phyloP scores from a whole-genome alignment of 179 eudicot genomes.

The Silene vulgaris region DNA sequence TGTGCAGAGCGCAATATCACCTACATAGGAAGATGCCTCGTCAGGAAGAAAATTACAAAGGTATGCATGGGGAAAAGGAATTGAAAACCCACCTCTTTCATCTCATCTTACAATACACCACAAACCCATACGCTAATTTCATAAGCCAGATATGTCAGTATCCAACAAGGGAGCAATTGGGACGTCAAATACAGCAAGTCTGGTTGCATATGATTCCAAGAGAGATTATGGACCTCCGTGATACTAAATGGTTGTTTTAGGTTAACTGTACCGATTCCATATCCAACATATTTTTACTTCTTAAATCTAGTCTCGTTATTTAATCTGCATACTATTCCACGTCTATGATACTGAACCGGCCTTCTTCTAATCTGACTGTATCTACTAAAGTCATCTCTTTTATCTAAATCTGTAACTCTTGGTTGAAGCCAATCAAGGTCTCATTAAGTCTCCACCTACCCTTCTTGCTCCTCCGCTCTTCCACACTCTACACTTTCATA shows the following conservation, averaged over 20 bases:
- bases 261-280: not conserved
- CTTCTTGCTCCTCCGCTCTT: not conserved
- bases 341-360: constrained; percentile 7
- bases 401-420: not conserved
- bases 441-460: constrained; percentile 2
- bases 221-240: not conserved
- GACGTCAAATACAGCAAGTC: not conserved
- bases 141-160: not conserved
- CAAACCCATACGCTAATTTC: not conserved
- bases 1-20: constrained; percentile 66
- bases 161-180: not conserved
- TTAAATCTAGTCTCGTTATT: not conserved
- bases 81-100: not conserved
- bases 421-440: not conserved
- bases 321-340: not conserved
- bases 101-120: not conserved
- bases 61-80: not conserved
- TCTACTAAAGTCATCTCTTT: not conserved
- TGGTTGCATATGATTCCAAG: not conserved
- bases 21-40: constrained; percentile 36
- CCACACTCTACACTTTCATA: not conserved
- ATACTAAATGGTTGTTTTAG: not conserved
- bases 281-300: not conserved
- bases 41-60: constrained; percentile 11
- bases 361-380: not conserved